These are phyloP conservation scores for Myxozyma monticola DNA, from an alignment of 805 yeast genomes.

Conservation along the genomic window DNA sequence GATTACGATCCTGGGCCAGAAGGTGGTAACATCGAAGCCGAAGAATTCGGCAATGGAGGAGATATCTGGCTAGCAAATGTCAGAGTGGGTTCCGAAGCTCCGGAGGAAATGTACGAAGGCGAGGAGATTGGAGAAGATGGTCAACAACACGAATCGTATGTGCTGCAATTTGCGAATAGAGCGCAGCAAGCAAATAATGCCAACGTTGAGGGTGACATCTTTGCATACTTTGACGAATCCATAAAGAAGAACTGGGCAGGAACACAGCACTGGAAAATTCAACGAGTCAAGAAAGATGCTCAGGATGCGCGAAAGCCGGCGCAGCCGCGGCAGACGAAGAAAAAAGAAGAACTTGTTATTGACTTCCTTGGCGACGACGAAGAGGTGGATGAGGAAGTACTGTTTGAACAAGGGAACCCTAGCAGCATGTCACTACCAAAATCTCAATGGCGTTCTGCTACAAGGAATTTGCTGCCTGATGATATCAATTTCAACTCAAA, in stretches of 20 bases:
- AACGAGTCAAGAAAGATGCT: constrained; percentile 47
- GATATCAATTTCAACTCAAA: constrained; percentile 72
- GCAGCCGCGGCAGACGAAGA: constrained; percentile 18
- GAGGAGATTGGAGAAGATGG: constrained; percentile 30
- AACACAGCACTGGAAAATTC: constrained; percentile 84
- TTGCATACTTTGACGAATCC: constrained; percentile 78
- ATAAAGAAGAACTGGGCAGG: constrained; percentile 83
- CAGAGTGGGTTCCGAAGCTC: constrained; percentile 4
- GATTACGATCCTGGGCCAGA: too few species aligned
- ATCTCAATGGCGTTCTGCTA: constrained; percentile 44
- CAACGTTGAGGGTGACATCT: constrained; percentile 41
- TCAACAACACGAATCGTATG: constrained; percentile 30
- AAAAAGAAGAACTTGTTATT: constrained; percentile 43
- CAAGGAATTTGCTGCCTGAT: constrained; percentile 61
- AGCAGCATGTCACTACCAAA: constrained; percentile 44
- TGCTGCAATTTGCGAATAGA: constrained; percentile 15
- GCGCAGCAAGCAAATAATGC: constrained; percentile 14
- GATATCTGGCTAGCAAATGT: constrained; percentile 25
- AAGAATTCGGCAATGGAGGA: constrained; percentile 30
- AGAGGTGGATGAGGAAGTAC: constrained; percentile 42
- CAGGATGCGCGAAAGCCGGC: constrained; percentile 11
- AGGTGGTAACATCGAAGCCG: constrained; percentile 15
- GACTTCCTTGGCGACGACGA: constrained; percentile 47
- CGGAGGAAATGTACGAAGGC: background rate
- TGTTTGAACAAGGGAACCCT: constrained; percentile 46